Evolutionary conservation across 176 grass and related monocot genomes (phyloP).

Genomic region (Dactylis glomerata): DNA sequence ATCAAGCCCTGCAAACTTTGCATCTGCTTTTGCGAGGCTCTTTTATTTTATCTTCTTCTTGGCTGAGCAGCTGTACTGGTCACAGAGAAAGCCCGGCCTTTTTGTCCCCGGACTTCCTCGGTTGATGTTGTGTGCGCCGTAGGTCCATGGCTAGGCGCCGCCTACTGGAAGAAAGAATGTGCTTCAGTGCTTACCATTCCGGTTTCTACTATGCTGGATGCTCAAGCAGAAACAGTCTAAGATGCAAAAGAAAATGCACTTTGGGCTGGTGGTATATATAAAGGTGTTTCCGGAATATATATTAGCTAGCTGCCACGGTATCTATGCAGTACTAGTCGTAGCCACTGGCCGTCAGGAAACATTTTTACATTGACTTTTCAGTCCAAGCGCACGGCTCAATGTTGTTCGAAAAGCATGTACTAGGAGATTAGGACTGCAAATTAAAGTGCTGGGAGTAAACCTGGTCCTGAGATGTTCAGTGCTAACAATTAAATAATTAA

Average conservation of each 20-base stretch:
- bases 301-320: background rate
- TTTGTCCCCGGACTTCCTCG: background rate
- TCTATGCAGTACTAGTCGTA: background rate
- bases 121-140: background rate
- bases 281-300: background rate
- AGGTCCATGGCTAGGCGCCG: constrained; percentile 22
- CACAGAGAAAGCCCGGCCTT: constrained; percentile 9
- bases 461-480: too few relatives aligned
- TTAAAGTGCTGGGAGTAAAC: too few relatives aligned
- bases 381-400: background rate
- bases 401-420: background rate
- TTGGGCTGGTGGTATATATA: background rate
- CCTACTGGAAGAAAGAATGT: constrained; percentile 21
- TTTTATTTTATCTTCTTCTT: background rate
- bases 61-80: constrained; percentile 17
- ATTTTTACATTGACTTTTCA: too few relatives aligned
- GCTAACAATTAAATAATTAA: too few relatives aligned
- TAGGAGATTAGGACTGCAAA: too few relatives aligned
- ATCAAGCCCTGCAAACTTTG: constrained; percentile 20
- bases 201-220: background rate
- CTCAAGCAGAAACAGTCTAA: background rate
- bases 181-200: constrained; percentile 14
- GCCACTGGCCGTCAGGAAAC: too few relatives aligned
- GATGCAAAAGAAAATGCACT: background rate
- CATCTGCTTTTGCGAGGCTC: background rate